Conservation (phyloP, 331 rosid species). For the Cydonia oblonga region DNA sequence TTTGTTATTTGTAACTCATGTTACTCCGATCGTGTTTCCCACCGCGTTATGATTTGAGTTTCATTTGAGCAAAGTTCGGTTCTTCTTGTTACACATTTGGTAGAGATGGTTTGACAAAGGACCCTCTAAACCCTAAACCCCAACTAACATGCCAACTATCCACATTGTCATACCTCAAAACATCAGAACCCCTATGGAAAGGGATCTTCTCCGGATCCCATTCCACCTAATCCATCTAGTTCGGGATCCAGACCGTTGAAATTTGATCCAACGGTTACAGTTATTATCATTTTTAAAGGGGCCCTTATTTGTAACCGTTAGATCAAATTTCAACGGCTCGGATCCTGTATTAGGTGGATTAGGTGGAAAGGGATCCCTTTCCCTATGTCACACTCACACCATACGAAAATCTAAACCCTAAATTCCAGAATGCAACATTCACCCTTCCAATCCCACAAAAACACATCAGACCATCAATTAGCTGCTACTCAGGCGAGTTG, state of each 20-base stretch:
- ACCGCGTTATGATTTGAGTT: neutral
- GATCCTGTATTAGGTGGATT: too few species aligned
- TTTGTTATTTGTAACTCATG: too few species aligned
- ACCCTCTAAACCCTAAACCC: neutral
- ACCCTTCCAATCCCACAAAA: neutral
- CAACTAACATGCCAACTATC: neutral
- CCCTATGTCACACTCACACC: neutral
- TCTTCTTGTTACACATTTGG: neutral
- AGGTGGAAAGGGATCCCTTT: too few species aligned
- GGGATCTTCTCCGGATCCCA: too few species aligned
- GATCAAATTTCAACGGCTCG: too few species aligned
- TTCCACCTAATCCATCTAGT: too few species aligned
- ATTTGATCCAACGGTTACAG: too few species aligned
- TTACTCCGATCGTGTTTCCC: neutral
- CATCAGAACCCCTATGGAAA: neutral
- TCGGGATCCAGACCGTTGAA: too few species aligned
- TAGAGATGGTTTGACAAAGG: too few species aligned
- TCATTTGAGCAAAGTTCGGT: neutral
- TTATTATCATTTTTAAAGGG: too few species aligned
- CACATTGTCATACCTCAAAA: neutral
- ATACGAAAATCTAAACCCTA: neutral
- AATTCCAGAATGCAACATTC: neutral
- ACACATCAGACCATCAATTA: neutral
- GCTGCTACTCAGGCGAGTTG: neutral
- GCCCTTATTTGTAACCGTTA: too few species aligned